Percentiles rank a stretch among this genome's conserved stretches.
Evolutionary conservation across 306 rosid species (phyloP).

Genomic region (Pterocarpus macrocarpus): DNA sequence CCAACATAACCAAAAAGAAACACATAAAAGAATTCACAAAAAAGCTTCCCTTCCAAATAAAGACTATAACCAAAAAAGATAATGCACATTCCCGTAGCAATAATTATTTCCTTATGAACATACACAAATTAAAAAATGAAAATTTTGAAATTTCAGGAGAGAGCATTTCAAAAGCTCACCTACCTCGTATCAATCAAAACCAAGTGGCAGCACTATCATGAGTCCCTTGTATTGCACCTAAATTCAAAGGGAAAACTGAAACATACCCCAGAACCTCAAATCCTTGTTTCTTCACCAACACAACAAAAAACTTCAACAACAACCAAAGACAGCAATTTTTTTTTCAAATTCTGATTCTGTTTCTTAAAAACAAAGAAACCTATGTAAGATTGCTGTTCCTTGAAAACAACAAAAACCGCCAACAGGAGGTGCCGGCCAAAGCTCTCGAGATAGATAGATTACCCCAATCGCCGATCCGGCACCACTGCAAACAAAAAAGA

Average conservation of each 20-base stretch:
- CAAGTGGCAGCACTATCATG: constrained; percentile 55
- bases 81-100: constrained; percentile 31
- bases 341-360: background rate
- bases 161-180: constrained; percentile 54
- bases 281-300: constrained; percentile 36
- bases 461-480: constrained; percentile 63
- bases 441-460: constrained; percentile 24
- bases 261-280: constrained; percentile 41
- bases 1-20: constrained; percentile 56
- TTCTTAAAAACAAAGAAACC: constrained; percentile 50
- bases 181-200: constrained; percentile 67
- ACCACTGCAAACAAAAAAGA: constrained; percentile 21
- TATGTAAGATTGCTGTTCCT: constrained; percentile 34
- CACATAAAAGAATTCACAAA: constrained; percentile 29
- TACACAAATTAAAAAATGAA: background rate
- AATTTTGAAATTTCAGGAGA: background rate
- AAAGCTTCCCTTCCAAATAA: constrained; percentile 49
- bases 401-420: constrained; percentile 20
- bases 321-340: constrained; percentile 44
- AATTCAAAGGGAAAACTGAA: constrained; percentile 55
- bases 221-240: constrained; percentile 48
- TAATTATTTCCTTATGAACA: constrained; percentile 25
- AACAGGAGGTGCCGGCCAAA: constrained; percentile 45
- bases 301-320: constrained; percentile 47
- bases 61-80: background rate